Percentiles rank a stretch among this genome's conserved stretches.
phyloP scores from a whole-genome alignment of 345 rosid species.

The Boechera stricta region DNA sequence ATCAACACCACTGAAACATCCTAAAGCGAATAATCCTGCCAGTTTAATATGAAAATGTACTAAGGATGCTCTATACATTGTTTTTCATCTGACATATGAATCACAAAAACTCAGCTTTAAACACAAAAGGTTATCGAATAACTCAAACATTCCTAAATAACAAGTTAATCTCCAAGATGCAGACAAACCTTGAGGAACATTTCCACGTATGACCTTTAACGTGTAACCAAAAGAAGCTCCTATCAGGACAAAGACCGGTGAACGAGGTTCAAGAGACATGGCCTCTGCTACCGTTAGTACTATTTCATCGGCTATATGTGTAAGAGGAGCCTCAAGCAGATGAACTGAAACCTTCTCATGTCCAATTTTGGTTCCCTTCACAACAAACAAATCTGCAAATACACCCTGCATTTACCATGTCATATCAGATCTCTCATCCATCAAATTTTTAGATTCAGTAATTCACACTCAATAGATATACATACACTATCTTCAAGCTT shows the following conservation, averaged over 20 bases:
- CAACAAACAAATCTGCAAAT: slow-evolving; percentile 84
- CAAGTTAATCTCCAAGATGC: background rate
- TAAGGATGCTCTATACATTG: slow-evolving; percentile 3
- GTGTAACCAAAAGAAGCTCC: slow-evolving; percentile 76
- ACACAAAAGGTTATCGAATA: slow-evolving; percentile 7
- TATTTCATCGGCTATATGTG: slow-evolving; percentile 71
- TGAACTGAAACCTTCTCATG: slow-evolving; percentile 87
- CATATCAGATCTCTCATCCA: slow-evolving; percentile 32
- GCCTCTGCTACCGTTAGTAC: slow-evolving; percentile 96
- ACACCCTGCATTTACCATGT: slow-evolving; percentile 66
- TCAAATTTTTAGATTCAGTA: slow-evolving; percentile 11
- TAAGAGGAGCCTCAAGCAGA: slow-evolving; percentile 70
- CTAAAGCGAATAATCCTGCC: slow-evolving; percentile 2
- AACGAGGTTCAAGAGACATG: slow-evolving; percentile 87
- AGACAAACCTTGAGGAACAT: slow-evolving; percentile 76
- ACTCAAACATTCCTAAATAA: slow-evolving; percentile 14
- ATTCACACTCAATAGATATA: slow-evolving; percentile 21
- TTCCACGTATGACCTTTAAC: slow-evolving; percentile 80
- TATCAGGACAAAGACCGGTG: slow-evolving; percentile 83
- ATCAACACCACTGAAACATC: slow-evolving; percentile 18
- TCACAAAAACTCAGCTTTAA: background rate
- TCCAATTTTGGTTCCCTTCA: slow-evolving; percentile 82
- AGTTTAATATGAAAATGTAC: background rate
- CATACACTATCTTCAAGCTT: slow-evolving; percentile 84
- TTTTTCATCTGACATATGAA: background rate